Base-by-base conservation (phyloP, 805 yeast genomes). In the Candida tammaniensis region DNA sequence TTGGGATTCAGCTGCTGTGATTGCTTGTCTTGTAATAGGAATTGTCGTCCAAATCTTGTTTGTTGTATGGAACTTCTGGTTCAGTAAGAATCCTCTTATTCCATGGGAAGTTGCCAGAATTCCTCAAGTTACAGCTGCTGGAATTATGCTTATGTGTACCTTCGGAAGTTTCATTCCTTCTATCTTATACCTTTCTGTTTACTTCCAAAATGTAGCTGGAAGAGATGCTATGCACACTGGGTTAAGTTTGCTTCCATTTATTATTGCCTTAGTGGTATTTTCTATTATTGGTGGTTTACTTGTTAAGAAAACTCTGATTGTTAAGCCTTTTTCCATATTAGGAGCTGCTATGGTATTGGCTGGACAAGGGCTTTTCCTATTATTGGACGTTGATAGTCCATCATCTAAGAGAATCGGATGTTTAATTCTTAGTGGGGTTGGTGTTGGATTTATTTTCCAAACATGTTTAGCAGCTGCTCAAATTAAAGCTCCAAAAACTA, bases 1-100 rank as follows among this genome's bases (percentile, higher is more conserved):
- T 1, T 79, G 85, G 85, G 47, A 54, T 3, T 70, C 80, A 0
- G 74, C 73, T 12, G 66, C 72, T 7, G 74, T 74, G 4, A 68
- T 78, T 5, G 39, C 55, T 6, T 68, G 69, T 32, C 60, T 79
- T 28, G 55, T 74, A 8, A 25, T 77, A 22, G 78, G 80, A 4
- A 59, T 59, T 3, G 15, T 64, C 1, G 38, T 65, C 1, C 17
- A 58, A 5, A 38, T 58, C 7, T 42, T 39, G 0, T 73, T 72
- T 31, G 44, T 50, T n/a, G 31, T 61, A 21, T 72, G 71, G 68
- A 70, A 70, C 42, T 68, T 63, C 43, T 43, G 33, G 12, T 55
- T 51, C 23, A 63, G 78, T 1, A 55, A 57, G 25, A 48, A 57
- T 11, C 80, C 78, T 10, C 55, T 76, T 33, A 57, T 78, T 24